Evolutionary conservation across 345 rosid genomes (phyloP).

Genomic region (Euphorbia peplus): DNA sequence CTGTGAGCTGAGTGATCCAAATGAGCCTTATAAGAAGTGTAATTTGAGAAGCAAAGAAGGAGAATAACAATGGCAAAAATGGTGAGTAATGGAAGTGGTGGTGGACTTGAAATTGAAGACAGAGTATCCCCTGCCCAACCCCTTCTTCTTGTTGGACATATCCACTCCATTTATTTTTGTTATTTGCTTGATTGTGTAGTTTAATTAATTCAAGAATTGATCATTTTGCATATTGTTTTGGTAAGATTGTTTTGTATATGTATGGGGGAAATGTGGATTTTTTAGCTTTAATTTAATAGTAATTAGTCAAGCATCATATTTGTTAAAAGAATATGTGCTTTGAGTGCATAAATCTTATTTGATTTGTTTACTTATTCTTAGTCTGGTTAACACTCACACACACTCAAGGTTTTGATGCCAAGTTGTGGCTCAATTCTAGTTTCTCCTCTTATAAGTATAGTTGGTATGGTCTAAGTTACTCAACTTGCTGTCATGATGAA

Average conservation of each 20-base stretch:
- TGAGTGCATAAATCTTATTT: constrained; percentile 25
- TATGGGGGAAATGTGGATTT: neutral
- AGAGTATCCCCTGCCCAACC: constrained; percentile 45
- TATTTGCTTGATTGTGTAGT: too few relatives aligned
- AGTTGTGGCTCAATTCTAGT: too few relatives aligned
- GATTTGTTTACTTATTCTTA: too few relatives aligned
- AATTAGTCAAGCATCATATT: neutral
- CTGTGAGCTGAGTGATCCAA: constrained; percentile 27
- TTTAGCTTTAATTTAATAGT: neutral
- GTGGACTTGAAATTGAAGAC: constrained; percentile 37
- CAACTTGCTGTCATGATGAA: too few relatives aligned
- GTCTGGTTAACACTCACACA: constrained; percentile 15
- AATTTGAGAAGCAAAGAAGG: constrained; percentile 44
- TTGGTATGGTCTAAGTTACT: too few relatives aligned
- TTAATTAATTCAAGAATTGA: too few relatives aligned
- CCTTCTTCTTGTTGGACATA: constrained; percentile 32
- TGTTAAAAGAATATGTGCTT: constrained; percentile 20
- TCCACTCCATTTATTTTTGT: constrained; percentile 44
- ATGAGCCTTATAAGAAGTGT: constrained; percentile 30
- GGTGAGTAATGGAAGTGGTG: constrained; percentile 35
- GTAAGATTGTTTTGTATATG: too few relatives aligned
- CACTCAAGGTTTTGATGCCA: constrained; percentile 19
- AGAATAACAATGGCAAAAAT: constrained; percentile 46
- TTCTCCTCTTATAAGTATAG: too few relatives aligned
- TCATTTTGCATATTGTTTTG: too few relatives aligned